These are phyloP conservation scores for Hymenoscyphus fructigenus DNA, from an alignment of 2,329 filamentous ascomycete genomes.

Conservation along the genomic window DNA sequence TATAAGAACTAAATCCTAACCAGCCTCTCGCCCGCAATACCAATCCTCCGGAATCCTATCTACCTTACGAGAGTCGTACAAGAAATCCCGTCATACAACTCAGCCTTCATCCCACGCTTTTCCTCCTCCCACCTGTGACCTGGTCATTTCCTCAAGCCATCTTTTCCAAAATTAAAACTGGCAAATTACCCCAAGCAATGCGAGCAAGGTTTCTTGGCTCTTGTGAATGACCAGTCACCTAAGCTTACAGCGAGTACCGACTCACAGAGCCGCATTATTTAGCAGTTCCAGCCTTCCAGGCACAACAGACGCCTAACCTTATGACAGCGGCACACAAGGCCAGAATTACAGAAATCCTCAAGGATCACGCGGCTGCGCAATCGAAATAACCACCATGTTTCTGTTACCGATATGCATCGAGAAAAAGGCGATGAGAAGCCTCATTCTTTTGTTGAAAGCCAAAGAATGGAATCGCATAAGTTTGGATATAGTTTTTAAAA, in stretches of 20 bases:
- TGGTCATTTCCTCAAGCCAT: neutral
- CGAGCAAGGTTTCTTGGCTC: neutral
- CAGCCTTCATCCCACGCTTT: slow-evolving; percentile 1
- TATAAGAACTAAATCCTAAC: neutral
- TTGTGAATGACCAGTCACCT: slow-evolving; percentile 2
- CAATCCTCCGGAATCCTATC: slow-evolving; percentile 10
- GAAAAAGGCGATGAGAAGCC: neutral
- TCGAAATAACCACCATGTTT: neutral
- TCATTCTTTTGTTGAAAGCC: neutral
- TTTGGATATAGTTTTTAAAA: neutral
- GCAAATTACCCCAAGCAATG: slow-evolving; percentile 1
- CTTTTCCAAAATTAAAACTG: slow-evolving; percentile 5
- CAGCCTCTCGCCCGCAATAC: neutral
- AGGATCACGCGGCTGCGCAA: neutral
- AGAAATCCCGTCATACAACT: neutral
- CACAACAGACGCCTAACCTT: neutral
- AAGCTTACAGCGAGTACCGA: neutral
- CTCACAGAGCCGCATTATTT: slow-evolving; percentile 4
- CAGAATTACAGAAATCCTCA: neutral
- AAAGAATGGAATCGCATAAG: neutral
- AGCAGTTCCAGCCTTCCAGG: neutral
- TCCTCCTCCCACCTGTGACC: neutral
- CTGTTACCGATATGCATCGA: neutral
- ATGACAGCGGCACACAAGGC: neutral
- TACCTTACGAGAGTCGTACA: neutral